Percentiles rank a stretch among this genome's conserved stretches.
phyloP scores from a whole-genome alignment of 495 filamentous ascomycete genomes.

The Aspergillus panamensis region DNA sequence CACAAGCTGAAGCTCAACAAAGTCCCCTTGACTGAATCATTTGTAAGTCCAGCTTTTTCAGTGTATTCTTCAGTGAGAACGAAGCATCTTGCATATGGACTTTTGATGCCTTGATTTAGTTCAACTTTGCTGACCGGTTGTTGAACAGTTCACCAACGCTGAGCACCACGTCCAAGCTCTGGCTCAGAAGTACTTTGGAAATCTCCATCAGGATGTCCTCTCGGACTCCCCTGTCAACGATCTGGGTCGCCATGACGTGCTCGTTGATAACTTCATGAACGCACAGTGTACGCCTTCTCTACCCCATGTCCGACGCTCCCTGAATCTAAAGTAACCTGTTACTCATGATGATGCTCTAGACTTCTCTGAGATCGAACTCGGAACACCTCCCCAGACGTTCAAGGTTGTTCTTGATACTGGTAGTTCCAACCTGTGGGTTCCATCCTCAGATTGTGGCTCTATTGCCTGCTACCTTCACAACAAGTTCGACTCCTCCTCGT shows the following conservation, averaged over 20 bases:
- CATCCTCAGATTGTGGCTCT: slow-evolving; percentile 82
- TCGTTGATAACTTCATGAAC: slow-evolving; percentile 96
- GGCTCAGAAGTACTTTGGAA: slow-evolving; percentile 81
- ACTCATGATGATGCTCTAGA: slow-evolving; percentile 52
- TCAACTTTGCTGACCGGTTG: slow-evolving; percentile 18
- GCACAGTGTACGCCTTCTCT: slow-evolving; percentile 76
- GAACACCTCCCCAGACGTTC: slow-evolving; percentile 89
- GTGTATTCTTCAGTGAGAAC: not conserved
- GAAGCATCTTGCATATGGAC: not conserved
- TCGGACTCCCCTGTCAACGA: slow-evolving; percentile 65
- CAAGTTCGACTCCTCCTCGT: slow-evolving; percentile 91
- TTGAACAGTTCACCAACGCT: slow-evolving; percentile 66
- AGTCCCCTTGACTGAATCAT: slow-evolving; percentile 85
- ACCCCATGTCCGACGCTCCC: not conserved
- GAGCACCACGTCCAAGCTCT: slow-evolving; percentile 74
- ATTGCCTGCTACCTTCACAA: slow-evolving; percentile 97
- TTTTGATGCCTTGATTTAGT: not conserved
- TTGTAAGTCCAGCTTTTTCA: slow-evolving; percentile 56
- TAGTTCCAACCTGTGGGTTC: slow-evolving; percentile 99
- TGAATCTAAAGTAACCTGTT: no score
- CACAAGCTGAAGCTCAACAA: slow-evolving; percentile 98
- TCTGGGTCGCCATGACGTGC: slow-evolving; percentile 72
- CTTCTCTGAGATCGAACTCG: slow-evolving; percentile 93
- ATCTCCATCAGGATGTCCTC: slow-evolving; percentile 70
- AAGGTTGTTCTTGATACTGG: slow-evolving; percentile 99